Percentiles rank a stretch among this genome's conserved stretches.
Conservation (phyloP, 2,329 filamentous ascomycete species). For the Phyllosticta ampelicida region DNA sequence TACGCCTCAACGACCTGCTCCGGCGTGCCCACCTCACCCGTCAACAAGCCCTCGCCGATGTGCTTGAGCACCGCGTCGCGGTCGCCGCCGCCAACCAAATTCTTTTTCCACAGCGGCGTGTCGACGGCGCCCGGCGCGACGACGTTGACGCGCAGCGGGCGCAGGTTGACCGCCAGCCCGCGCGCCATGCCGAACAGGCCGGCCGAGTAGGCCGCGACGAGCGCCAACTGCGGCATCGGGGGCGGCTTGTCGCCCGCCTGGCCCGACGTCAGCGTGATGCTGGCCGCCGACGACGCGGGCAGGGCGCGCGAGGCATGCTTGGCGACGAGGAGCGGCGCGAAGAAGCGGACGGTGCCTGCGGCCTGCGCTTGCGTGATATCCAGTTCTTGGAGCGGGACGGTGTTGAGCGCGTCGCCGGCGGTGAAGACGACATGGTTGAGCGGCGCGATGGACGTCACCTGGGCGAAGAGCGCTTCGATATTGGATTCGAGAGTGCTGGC, state of each 20-base stretch:
- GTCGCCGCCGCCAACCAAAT: conserved; percentile 16
- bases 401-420: conserved; percentile 39
- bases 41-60: conserved; percentile 17
- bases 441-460: conserved; percentile 14
- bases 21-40: conserved; percentile 18
- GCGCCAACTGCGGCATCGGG: conserved; percentile 39
- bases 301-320: conserved; percentile 41
- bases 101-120: conserved; percentile 33
- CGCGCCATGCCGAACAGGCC: conserved; percentile 44
- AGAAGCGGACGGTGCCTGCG: conserved; percentile 40
- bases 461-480: conserved; percentile 35
- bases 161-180: conserved; percentile 51
- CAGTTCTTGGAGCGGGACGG: conserved; percentile 32
- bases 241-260: conserved; percentile 39
- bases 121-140: conserved; percentile 46
- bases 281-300: conserved; percentile 31
- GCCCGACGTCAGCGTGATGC: conserved; percentile 49
- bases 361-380: conserved; percentile 31
- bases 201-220: conserved; percentile 39
- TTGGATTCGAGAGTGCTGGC: conserved; percentile 37
- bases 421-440: conserved; percentile 50
- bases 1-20: conserved; percentile 34
- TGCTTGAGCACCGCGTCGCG: conserved; percentile 17
- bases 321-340: conserved; percentile 41
- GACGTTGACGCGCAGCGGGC: conserved; percentile 52